Percentiles rank a stretch among this genome's conserved stretches.
These are phyloP conservation scores for Cystofilobasidium capitatum DNA, from an alignment of 768 basidiomycete genomes.

Conservation along the genomic window DNA sequence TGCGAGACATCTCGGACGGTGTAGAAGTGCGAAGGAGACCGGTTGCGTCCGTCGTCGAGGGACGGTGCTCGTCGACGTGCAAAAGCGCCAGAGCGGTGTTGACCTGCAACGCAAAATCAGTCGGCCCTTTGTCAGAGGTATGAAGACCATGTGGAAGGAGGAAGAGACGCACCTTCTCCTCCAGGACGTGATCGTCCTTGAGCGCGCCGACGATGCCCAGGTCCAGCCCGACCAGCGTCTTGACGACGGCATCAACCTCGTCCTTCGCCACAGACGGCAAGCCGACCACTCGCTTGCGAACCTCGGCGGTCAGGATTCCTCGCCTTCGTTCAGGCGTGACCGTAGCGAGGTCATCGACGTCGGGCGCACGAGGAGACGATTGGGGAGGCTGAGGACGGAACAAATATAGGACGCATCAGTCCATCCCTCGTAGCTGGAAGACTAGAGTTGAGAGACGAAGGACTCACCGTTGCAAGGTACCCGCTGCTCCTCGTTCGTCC, in stretches of 20 bases:
- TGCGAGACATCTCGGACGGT: not conserved
- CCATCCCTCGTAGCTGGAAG: not conserved
- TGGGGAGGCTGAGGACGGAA: not conserved
- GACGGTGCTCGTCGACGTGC: not conserved
- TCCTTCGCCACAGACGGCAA: constrained; percentile 48
- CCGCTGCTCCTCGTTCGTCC: not conserved
- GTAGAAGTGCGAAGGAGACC: not conserved
- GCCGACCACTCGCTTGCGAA: constrained; percentile 60
- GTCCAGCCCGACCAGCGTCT: constrained; percentile 59
- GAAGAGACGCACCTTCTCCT: constrained; percentile 6
- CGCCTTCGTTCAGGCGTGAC: constrained; percentile 79
- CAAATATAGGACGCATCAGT: not conserved
- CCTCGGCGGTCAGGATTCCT: constrained; percentile 73
- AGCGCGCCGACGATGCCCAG: constrained; percentile 66
- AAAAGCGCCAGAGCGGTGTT: not conserved
- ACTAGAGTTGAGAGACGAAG: not conserved
- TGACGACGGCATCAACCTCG: constrained; percentile 59
- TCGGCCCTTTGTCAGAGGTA: not conserved
- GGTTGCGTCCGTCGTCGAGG: not conserved
- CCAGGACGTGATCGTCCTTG: constrained; percentile 39
- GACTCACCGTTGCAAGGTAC: constrained; percentile 1
- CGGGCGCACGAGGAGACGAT: constrained; percentile 48
- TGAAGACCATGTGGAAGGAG: not conserved
- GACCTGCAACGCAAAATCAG: not conserved
- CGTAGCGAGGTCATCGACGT: constrained; percentile 66